phyloP scores from a whole-genome alignment of 257 asterid genomes.

The Datura wrightii region DNA sequence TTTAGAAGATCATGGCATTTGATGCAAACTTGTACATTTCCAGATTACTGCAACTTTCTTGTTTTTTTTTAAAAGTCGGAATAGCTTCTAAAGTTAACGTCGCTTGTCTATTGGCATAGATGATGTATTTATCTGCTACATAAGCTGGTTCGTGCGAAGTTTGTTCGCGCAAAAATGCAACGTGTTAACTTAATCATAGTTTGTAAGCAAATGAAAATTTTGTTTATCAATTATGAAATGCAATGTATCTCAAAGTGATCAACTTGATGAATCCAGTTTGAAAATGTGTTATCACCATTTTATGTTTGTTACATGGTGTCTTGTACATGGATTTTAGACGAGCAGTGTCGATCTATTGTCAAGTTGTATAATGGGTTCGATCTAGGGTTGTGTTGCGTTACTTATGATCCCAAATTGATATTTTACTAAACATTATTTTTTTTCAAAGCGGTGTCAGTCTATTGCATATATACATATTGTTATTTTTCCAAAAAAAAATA shows the following conservation, averaged over 20 bases:
- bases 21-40: not conserved
- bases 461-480: no score
- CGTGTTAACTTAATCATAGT: not conserved
- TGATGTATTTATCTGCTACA: not conserved
- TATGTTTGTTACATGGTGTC: not conserved
- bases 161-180: not conserved
- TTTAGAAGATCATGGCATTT: not conserved
- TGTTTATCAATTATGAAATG: not conserved
- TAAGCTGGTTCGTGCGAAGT: not conserved
- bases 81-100: not conserved
- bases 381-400: no score
- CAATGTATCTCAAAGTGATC: not conserved
- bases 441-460: no score
- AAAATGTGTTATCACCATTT: not conserved
- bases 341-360: not conserved
- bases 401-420: no score
- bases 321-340: not conserved
- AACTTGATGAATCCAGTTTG: not conserved
- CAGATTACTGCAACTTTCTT: not conserved
- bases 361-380: no score
- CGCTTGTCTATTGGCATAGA: not conserved
- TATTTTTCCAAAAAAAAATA: no score
- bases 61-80: not conserved
- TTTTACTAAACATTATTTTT: no score
- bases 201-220: constrained; percentile 8